A percentile compares a stretch with the other conserved stretches of the same genome.
These are phyloP conservation scores for Verticillium isaacii DNA, from an alignment of 2,329 filamentous ascomycete species.

Conservation along the genomic window DNA sequence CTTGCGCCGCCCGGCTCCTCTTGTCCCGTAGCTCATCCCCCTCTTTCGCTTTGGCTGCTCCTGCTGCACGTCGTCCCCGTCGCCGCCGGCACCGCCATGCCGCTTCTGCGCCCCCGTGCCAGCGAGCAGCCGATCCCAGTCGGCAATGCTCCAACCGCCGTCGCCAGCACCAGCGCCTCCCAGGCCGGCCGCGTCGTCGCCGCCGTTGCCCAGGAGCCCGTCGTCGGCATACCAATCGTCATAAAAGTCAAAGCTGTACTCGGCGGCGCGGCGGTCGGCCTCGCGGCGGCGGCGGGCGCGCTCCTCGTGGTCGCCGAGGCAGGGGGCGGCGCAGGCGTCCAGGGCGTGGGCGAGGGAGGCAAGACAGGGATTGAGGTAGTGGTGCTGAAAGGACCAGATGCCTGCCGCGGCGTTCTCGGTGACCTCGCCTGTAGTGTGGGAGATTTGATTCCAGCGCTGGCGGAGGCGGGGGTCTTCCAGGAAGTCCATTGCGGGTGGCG, in stretches of 20 bases:
- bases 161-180: constrained; percentile 36
- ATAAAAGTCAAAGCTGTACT: constrained; percentile 94
- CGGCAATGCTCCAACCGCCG: constrained; percentile 72
- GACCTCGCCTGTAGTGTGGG: constrained; percentile 82
- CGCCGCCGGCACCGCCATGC: constrained; percentile 18
- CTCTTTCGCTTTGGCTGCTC: constrained; percentile 68
- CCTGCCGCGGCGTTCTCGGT: constrained; percentile 89
- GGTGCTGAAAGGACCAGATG: constrained; percentile 83
- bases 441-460: constrained; percentile 89
- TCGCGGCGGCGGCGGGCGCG: constrained; percentile 62
- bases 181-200: neutral
- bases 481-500: constrained; percentile 43
- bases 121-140: constrained; percentile 77
- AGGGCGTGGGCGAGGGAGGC: constrained; percentile 60
- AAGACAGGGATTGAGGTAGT: constrained; percentile 80
- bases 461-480: constrained; percentile 82
- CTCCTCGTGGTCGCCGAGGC: constrained; percentile 69
- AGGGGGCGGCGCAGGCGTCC: constrained; percentile 67
- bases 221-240: constrained; percentile 83
- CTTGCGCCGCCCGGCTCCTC: constrained; percentile 40
- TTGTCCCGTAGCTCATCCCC: constrained; percentile 86
- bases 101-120: constrained; percentile 52
- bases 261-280: constrained; percentile 57
- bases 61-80: constrained; percentile 30
- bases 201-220: constrained; percentile 15